phyloP scores from a whole-genome alignment of 257 asterid genomes.

The Nicotiana obtusifolia region DNA sequence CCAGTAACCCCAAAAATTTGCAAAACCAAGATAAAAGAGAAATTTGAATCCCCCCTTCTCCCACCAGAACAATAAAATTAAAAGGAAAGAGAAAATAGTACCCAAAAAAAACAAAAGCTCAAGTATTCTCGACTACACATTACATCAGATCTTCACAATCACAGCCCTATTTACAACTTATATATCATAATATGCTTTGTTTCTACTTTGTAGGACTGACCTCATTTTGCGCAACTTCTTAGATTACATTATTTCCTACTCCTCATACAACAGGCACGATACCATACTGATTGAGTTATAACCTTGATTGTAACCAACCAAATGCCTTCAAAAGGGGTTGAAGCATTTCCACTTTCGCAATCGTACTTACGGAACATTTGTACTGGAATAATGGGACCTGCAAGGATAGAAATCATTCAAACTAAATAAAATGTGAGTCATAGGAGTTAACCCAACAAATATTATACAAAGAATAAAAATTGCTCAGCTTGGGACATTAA shows the following conservation, averaged over 20 bases:
- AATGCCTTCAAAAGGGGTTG: neutral
- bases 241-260: neutral
- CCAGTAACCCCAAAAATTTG: neutral
- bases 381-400: slow-evolving; percentile 2
- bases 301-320: neutral
- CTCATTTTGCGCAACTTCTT: neutral
- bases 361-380: neutral
- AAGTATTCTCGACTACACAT: neutral
- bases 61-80: no score
- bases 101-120: neutral
- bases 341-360: neutral
- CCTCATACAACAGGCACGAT: neutral
- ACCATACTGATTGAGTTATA: neutral
- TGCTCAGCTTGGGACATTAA: neutral
- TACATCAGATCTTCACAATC: neutral
- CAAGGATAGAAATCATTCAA: neutral
- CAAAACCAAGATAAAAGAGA: no score
- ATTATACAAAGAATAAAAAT: neutral
- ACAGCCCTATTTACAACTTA: neutral
- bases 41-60: no score
- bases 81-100: neutral
- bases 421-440: neutral
- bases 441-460: neutral
- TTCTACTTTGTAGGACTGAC: neutral
- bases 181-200: neutral